Evolutionary conservation across 345 rosid genomes (phyloP), one percentile per base, ranked within the genome.

Genomic region (Microcos paniculata): DNA sequence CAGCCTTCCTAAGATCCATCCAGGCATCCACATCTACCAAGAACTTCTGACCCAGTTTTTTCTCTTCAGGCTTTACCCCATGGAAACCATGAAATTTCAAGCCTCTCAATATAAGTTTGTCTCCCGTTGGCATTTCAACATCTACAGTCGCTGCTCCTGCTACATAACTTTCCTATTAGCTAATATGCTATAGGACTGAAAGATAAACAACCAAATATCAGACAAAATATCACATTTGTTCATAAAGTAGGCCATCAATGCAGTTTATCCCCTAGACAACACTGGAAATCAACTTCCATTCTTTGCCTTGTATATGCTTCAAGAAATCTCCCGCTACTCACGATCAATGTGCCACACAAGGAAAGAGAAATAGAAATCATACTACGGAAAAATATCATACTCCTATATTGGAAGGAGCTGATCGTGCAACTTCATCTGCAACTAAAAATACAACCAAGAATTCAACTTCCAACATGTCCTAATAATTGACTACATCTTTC

Each of bases 1-100:
- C 99, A 16, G 99, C 96, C 23, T 58, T 30, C 51, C 75, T 82
- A 43, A 91, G 93, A 89, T 93, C 94, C 92, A 88, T 82, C 94
- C 96, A 96, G 30, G 99, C 98, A 81, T 96, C 99, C 10, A 91
- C 85, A 79, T 96, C 99, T 4, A 96, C 56, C 78, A 93, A 43
- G 82, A 95, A 95, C 89, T 90, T 90, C 87, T 90, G 99, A 6
- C 98, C 99, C 7, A 93, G 77, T 30, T 71, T 83, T 79, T 73
- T 84, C 75, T 93, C 98, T 83, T 91, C 98, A 8, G 84, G 33
- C 77, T 91, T 87, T 64, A 87, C 99, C 57, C 97, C 98, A 76
- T 96, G 99, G 83, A 80, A 86, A 18, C 96, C 97, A 42, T 95
- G 97, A 71, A 93, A 93, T 79, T 82, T 89, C 83, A 95, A 76